These are phyloP conservation scores for Apiospora saccharicola DNA, from an alignment of 2,329 filamentous ascomycete species.

Conservation along the genomic window DNA sequence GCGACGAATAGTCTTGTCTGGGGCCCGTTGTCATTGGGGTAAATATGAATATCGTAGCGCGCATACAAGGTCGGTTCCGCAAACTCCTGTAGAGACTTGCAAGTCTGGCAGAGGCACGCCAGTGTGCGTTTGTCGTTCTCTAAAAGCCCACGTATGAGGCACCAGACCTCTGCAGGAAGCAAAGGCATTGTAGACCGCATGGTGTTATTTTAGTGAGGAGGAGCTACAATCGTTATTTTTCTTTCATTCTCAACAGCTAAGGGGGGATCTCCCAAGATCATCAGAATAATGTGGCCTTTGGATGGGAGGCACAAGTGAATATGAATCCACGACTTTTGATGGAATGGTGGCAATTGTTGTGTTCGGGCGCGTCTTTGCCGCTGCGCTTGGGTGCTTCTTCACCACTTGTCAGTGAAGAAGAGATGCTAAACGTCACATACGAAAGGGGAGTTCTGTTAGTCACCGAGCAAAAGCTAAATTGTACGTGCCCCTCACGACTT, in stretches of 20 bases:
- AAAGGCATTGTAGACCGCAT: neutral
- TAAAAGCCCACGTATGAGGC: neutral
- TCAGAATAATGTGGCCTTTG: too few relatives aligned
- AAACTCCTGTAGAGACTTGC: neutral
- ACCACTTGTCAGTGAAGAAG: too few relatives aligned
- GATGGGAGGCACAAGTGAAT: too few relatives aligned
- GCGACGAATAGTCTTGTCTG: neutral
- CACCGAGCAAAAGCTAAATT: neutral
- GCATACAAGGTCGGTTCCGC: neutral
- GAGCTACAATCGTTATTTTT: neutral
- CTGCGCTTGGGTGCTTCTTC: too few relatives aligned
- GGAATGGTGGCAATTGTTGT: neutral
- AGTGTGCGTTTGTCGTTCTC: neutral
- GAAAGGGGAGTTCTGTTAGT: neutral
- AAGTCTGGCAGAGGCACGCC: neutral
- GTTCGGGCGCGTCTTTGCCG: too few relatives aligned
- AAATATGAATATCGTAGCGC: neutral
- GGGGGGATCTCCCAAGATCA: too few relatives aligned
- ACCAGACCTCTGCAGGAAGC: neutral
- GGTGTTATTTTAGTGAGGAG: neutral
- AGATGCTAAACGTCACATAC: too few relatives aligned
- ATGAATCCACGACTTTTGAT: too few relatives aligned
- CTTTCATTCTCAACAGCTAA: neutral
- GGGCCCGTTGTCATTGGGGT: neutral
- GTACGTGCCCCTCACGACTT: neutral